Base-by-base conservation (phyloP, 805 yeast species). In the Lipomyces chichibuensis region DNA sequence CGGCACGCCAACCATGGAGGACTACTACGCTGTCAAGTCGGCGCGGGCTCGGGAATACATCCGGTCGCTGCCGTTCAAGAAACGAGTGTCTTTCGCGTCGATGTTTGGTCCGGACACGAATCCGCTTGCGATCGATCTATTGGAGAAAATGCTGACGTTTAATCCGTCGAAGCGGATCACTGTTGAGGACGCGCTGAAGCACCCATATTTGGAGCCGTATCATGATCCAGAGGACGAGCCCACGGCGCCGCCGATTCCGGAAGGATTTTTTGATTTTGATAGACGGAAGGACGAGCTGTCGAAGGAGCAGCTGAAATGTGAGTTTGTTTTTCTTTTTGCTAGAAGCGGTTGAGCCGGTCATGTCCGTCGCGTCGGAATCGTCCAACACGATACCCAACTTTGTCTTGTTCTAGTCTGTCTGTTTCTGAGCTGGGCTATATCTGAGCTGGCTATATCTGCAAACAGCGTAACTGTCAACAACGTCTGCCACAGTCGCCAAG, bases 201-300 rank as follows among this genome's bases (percentile, higher is more conserved):
- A 94, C 76, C 97, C 97, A 2, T 94, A 94, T 77, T 81, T 94
- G 63, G 80, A 83, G 60, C 84, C 90, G n/a, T 94, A 94, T 79
- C 98, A 94, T 77, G 98, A 94, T 75, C 97, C 97, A 2, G 86
- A 85, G 63, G 98, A 94, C 77, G 98, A 94, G 78, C 98, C 98
- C 0, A 83, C 82, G 51, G 92, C 95, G 46, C 86, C 87, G 23
- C 90, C 92, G 59, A 88, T 95, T 27, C 93, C 96, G 0, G 87
- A 87, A 53, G 92, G 89, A 72, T 92, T 94, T 77, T 94, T 95
- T 74, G 93, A 90, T 69, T 95, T 95, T 74, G 99, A 95, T 77
- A 84, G 85, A 72, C 82, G 84, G 68, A 93, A 93, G 77, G 96
- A 92, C 72, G 90, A 88, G 65, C 82, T 94, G 66, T 84, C 88